A percentile compares a stretch with the other conserved stretches of the same genome.
These are phyloP conservation scores for Nakaseomyces bracarensis DNA, from an alignment of 1,139 yeast genomes.

Conservation along the genomic window DNA sequence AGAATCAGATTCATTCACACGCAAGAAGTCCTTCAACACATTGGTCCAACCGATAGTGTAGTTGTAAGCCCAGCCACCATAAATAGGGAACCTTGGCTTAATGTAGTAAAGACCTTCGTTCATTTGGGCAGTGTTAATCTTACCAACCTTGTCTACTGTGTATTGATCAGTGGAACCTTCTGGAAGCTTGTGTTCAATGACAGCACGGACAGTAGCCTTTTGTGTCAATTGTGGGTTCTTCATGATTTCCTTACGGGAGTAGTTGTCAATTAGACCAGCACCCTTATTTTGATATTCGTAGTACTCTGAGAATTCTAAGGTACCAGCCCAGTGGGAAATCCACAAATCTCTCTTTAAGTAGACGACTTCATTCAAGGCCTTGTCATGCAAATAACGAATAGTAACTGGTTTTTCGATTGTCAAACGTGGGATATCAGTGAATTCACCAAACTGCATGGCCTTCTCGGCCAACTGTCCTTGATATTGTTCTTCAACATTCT, in stretches of 20 bases:
- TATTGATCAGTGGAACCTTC: conserved; percentile 53
- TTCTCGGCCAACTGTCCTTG: conserved; percentile 32
- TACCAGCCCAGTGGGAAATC: conserved; percentile 68
- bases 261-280: conserved; percentile 59
- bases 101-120: conserved; percentile 45
- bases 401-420: conserved; percentile 40
- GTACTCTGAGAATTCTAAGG: conserved; percentile 68
- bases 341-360: conserved; percentile 67
- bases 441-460: conserved; percentile 53
- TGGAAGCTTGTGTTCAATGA: conserved; percentile 42
- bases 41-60: conserved; percentile 91
- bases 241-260: conserved; percentile 73
- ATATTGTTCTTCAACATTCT: conserved; percentile 18
- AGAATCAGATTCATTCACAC: conserved; percentile 33
- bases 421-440: conserved; percentile 40
- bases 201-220: conserved; percentile 7
- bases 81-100: conserved; percentile 83
- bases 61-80: conserved; percentile 95
- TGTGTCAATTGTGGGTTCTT: conserved; percentile 12
- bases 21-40: conserved; percentile 46
- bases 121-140: conserved; percentile 73
- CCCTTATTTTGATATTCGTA: conserved; percentile 75
- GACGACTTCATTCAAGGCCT: conserved; percentile 56
- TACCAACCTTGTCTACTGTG: conserved; percentile 84
- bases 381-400: conserved; percentile 55